A percentile compares a stretch with the other conserved stretches of the same genome.
These are phyloP conservation scores for Hypoxylon subgilvum DNA, from an alignment of 495 filamentous ascomycete genomes.

Conservation along the genomic window DNA sequence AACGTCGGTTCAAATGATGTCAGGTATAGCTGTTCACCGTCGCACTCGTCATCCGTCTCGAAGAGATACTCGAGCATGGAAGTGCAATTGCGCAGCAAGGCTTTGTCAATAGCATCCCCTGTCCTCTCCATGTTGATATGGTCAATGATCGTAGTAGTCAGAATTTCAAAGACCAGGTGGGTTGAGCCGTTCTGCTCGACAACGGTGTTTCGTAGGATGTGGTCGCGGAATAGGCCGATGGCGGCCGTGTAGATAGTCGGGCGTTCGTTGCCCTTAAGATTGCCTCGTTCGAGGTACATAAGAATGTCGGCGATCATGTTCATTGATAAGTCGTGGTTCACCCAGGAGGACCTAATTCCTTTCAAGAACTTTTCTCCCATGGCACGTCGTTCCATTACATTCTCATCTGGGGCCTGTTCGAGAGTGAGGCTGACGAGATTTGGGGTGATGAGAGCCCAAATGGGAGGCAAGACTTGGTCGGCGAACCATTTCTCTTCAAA, in stretches of 20 bases:
- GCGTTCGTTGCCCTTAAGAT: conserved; percentile 70
- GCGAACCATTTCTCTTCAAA: conserved; percentile 84
- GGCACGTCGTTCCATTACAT: conserved; percentile 73
- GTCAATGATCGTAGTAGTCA: conserved; percentile 83
- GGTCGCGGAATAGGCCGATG: conserved; percentile 86
- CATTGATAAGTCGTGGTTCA: conserved; percentile 90
- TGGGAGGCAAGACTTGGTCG: conserved; percentile 66
- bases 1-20: conserved; percentile 82
- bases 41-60: conserved; percentile 74
- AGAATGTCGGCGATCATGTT: conserved; percentile 96
- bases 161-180: conserved; percentile 66
- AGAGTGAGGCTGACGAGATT: conserved; percentile 59
- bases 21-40: conserved; percentile 80
- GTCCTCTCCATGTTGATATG: conserved; percentile 91
- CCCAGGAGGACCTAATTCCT: conserved; percentile 77
- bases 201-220: conserved; percentile 67
- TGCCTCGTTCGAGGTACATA: conserved; percentile 97
- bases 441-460: conserved; percentile 66
- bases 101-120: conserved; percentile 86
- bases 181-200: conserved; percentile 50
- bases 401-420: conserved; percentile 58
- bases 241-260: conserved; percentile 81
- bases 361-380: conserved; percentile 85
- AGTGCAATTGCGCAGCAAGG: conserved; percentile 78
- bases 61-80: conserved; percentile 93